Evolutionary conservation across 2,329 filamentous ascomycete genomes (phyloP), one percentile per base, ranked within the genome.

Genomic region (Fusarium tricinctum): DNA sequence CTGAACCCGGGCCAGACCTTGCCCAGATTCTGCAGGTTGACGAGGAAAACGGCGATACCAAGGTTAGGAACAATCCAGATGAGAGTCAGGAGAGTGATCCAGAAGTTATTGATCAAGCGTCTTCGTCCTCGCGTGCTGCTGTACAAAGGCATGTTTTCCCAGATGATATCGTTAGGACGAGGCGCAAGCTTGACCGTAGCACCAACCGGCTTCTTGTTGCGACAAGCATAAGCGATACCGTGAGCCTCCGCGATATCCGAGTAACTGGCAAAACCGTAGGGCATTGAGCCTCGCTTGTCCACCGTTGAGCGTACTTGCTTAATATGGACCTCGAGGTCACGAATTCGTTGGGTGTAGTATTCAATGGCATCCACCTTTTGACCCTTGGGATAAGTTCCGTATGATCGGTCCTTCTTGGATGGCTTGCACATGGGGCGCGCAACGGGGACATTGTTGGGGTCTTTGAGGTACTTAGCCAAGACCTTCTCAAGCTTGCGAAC

Each of bases 251-350:
- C 86, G 56, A 99, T 97, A 42, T 90, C 91, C 42, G 95, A 89
- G 81, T 96, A 99, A 73, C 93, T 97, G 10, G 95, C 94, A 77
- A 99, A 99, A 0, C 96, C 96, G 75, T 94, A 99, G 0, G 93
- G 86, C 86, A 97, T 91, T 17, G 94, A 91, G 76, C 95, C 93
- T 49, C 94, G 89, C 77, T 91, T 93, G 79, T 98, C 95, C 9
- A 99, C 89, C 1, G 89, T 89, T 39, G 89, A 86, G 14, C 96
- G 89, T 2, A 94, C 91, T 66, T 96, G 89, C 75, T 92, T 93
- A 79, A 99, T 94, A 75, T 97, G 88, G 13, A 89, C 79, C 77
- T 98, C 95, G 35, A 99, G 85, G 47, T 90, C 86, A 70, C 89
- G 89, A 75, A 99, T 97, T 19, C 94, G 90, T 53, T 91, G 87